These are phyloP conservation scores for Suhomyces sp. DNA, from an alignment of 805 yeast species.

Conservation along the genomic window DNA sequence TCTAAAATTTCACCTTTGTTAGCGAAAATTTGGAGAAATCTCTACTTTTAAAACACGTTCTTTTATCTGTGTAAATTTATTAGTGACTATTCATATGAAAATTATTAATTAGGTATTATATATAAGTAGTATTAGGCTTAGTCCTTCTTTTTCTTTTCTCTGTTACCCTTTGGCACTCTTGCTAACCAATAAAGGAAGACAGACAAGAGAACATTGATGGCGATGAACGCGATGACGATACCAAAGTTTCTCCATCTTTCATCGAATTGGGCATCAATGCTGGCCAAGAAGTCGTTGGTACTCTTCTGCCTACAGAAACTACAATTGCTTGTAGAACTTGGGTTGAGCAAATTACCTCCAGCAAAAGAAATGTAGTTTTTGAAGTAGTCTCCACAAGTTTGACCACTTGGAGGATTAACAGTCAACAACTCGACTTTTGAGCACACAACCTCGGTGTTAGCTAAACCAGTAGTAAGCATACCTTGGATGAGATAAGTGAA, in stretches of 20 bases:
- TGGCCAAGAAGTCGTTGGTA: slow-evolving; percentile 59
- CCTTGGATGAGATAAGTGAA: slow-evolving; percentile 67
- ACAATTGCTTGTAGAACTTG: slow-evolving; percentile 47
- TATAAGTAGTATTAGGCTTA: not conserved
- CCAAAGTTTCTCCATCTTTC: slow-evolving; percentile 70
- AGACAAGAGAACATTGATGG: slow-evolving; percentile 31
- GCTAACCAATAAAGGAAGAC: slow-evolving; percentile 54
- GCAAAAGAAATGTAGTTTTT: slow-evolving; percentile 35
- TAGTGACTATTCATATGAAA: not conserved
- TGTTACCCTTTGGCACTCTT: slow-evolving; percentile 68
- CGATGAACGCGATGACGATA: slow-evolving; percentile 40
- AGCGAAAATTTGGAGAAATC: too few species aligned
- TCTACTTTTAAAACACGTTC: too few species aligned
- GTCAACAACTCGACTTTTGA: slow-evolving; percentile 23
- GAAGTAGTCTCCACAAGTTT: slow-evolving; percentile 62
- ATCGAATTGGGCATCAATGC: slow-evolving; percentile 41
- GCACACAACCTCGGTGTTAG: slow-evolving; percentile 36
- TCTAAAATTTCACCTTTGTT: too few species aligned
- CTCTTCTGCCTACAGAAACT: slow-evolving; percentile 49
- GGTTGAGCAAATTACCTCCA: slow-evolving; percentile 59
- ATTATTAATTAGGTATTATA: not conserved
- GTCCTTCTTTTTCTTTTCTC: slow-evolving; percentile 19
- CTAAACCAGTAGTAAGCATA: slow-evolving; percentile 51
- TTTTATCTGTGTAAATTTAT: not conserved
- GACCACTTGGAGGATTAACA: slow-evolving; percentile 48